Conservation (phyloP, 192 early-diverging fungal species). For the Gaertneriomyces semiglobifer region DNA sequence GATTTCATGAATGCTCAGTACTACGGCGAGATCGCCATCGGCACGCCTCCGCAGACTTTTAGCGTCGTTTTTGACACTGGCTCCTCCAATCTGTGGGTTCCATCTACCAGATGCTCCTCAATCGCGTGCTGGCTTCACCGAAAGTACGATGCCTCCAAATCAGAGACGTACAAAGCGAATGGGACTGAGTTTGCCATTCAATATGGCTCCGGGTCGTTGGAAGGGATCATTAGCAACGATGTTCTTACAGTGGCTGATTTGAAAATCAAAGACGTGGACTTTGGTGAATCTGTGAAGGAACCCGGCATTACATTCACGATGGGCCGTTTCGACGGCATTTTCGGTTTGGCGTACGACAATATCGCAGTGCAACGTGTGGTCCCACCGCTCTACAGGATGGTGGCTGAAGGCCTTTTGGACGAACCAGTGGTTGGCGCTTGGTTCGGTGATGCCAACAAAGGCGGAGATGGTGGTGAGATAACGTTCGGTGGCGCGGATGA, state of each 20-base stretch:
- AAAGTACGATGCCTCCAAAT: constrained; percentile 80
- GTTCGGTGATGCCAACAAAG: constrained; percentile 70
- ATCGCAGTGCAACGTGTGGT: constrained; percentile 86
- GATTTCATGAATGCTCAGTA: constrained; percentile 97
- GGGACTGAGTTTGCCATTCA: constrained; percentile 93
- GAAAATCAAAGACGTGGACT: constrained; percentile 67
- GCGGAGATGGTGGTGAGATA: constrained; percentile 78
- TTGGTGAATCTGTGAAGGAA: constrained; percentile 96
- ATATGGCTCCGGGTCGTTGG: constrained; percentile 89
- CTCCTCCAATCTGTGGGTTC: constrained; percentile 94
- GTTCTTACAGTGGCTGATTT: constrained; percentile 72
- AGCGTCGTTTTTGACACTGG: constrained; percentile 93
- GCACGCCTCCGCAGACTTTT: constrained; percentile 87
- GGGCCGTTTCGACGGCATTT: constrained; percentile 95
- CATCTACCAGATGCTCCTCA: constrained; percentile 85
- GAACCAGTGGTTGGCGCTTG: constrained; percentile 90
- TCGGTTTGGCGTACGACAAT: constrained; percentile 60
- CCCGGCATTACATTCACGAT: constrained; percentile 93
- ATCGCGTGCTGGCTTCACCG: constrained; percentile 95
- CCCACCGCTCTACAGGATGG: constrained; percentile 93
- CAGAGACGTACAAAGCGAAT: constrained; percentile 76
- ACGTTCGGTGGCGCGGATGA: constrained; percentile 82
- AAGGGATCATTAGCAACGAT: constrained; percentile 90
- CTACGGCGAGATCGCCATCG: constrained; percentile 84
- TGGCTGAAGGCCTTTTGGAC: constrained; percentile 71